Evolutionary conservation across 2,329 filamentous ascomycete genomes (phyloP), one percentile per base, ranked within the genome.

Genomic region (Aureobasidium sp.): DNA sequence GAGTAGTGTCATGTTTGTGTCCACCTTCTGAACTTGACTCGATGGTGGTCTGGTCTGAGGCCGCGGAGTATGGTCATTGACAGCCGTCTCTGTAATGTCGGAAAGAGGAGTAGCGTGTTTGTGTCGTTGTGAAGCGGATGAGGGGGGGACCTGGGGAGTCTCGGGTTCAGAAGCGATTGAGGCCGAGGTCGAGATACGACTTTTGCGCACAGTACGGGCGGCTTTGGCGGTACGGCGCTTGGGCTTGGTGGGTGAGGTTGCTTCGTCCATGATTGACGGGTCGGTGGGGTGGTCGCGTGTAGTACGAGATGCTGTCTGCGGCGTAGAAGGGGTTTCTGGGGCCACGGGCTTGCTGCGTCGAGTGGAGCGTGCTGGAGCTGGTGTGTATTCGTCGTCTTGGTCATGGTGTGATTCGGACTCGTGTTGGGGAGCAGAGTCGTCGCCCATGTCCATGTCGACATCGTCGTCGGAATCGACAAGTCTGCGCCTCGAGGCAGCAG

Each of bases 381-480:
- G 89, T 39, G 85, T 86, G 63, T 90, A 93, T 45, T 95, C 88
- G 45, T 44, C 27, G 16, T 44, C 86, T 45, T 85, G 80, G 24
- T 85, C 75, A 29, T 81, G 74, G 56, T 79, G 76, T 35, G 56
- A 60, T 55, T 58, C 80, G 75, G 57, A 78, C 74, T 61, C 79
- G 74, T 34, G 77, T 30, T 7, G n/a, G 8, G 24, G 25, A 70
- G 86, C 81, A 54, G 89, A 86, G 55, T 53, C 88, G 32, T 51
- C 48, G 32, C 27, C 37, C 45, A 49, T 49, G 24, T 48, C 44
- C 24, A 50, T 30, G 25, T 50, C 47, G 34, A 50, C 40, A 24
- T 94, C 88, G 37, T 91, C 88, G 21, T 81, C 79, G 17, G 80
- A 76, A 7, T 94, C 89, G 56, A 90, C 74, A 42, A 94, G 78